Conservation (phyloP, 331 rosid species). For the Quercus phellos region DNA sequence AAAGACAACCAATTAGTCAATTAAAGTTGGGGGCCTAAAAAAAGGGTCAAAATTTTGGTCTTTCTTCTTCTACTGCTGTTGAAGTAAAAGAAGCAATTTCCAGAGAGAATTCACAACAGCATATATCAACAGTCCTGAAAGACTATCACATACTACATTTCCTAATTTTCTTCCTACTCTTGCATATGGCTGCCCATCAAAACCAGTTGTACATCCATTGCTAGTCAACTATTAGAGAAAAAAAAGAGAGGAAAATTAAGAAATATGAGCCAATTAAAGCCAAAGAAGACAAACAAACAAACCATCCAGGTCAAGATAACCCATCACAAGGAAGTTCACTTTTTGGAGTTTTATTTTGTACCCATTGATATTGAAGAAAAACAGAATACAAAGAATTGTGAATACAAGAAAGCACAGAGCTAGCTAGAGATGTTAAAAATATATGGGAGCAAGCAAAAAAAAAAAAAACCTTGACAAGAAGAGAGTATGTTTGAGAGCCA, state of each 20-base stretch:
- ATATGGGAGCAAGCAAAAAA: slow-evolving; percentile 21
- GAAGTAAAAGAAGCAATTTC: slow-evolving; percentile 14
- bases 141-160: slow-evolving; percentile 9
- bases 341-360: background rate
- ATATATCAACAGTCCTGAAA: background rate
- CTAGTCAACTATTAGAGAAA: background rate
- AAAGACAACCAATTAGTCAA: background rate
- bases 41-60: background rate
- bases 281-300: background rate
- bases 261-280: background rate
- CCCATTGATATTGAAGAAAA: background rate
- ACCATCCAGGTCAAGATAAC: background rate
- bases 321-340: background rate
- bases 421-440: slow-evolving; percentile 15
- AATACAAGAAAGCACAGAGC: background rate
- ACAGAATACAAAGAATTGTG: background rate
- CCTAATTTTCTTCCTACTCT: background rate
- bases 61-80: background rate
- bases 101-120: background rate
- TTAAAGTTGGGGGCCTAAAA: background rate
- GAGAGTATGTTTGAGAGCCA: slow-evolving; percentile 38
- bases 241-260: background rate
- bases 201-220: too few species aligned
- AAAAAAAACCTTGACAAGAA: slow-evolving; percentile 67
- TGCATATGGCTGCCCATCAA: too few species aligned